Evolutionary conservation across 345 rosid species (phyloP).

Genomic region (Eucalyptus caleyi): DNA sequence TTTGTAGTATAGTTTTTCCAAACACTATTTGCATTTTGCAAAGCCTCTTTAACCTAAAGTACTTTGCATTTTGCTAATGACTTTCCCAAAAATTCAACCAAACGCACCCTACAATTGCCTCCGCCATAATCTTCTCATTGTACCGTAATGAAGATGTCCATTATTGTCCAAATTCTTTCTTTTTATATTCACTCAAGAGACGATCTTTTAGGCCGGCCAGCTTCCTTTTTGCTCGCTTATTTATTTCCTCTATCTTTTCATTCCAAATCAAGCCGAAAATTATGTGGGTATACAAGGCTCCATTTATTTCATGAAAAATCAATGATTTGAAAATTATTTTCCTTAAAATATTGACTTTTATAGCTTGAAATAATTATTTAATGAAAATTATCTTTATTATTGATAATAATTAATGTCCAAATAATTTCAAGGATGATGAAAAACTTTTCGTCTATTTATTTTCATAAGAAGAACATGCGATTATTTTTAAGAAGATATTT

Average conservation of each 20-base stretch:
- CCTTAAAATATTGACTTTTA: too few species aligned
- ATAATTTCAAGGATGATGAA: background rate
- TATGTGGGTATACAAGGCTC: background rate
- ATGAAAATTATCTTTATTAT: background rate
- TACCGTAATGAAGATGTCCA: background rate
- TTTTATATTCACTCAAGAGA: background rate
- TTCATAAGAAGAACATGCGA: fast-evolving
- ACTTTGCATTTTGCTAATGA: too few species aligned
- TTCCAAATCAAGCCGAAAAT: background rate
- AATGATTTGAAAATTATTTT: too few species aligned
- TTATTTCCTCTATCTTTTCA: background rate
- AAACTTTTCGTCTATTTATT: background rate
- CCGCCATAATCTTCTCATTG: background rate
- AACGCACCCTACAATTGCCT: background rate
- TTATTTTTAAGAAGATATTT: too few species aligned
- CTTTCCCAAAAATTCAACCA: too few species aligned
- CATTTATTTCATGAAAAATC: too few species aligned
- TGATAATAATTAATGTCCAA: background rate
- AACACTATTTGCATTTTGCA: too few species aligned
- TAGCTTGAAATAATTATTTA: background rate
- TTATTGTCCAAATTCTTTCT: background rate
- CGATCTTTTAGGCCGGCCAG: background rate
- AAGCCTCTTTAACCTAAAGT: too few species aligned
- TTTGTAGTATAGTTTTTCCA: too few species aligned
- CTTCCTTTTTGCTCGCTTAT: background rate